phyloP scores from a whole-genome alignment of 169 alveolate genomes.

The Cryptosporidium bovis region DNA sequence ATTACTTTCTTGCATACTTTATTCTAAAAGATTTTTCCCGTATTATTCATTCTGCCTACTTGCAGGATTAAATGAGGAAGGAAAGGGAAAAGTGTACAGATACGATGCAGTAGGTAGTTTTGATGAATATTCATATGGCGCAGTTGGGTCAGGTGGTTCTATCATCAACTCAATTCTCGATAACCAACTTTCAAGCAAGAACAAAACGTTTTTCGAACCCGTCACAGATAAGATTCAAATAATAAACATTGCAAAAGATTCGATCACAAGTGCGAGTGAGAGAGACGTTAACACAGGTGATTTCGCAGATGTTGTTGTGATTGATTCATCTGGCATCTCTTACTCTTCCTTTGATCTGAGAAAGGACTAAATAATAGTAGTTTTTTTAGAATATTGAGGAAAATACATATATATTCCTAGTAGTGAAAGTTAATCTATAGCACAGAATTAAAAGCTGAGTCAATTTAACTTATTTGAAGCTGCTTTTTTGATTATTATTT shows the following conservation, averaged over 20 bases:
- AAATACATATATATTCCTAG: too few species aligned
- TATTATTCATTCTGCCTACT: constrained; percentile 91
- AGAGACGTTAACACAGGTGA: constrained; percentile 95
- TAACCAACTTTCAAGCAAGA: constrained; percentile 75
- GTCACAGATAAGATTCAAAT: constrained; percentile 79
- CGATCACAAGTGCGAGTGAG: constrained; percentile 91
- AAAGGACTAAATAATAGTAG: constrained; percentile 45
- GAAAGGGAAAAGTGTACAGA: constrained; percentile 89
- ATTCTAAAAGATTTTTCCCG: constrained; percentile 93
- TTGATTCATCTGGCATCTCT: constrained; percentile 78
- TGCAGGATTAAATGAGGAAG: constrained; percentile 88
- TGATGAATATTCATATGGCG: constrained; percentile 87
- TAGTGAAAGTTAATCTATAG: too few species aligned
- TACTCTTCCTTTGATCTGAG: constrained; percentile 71
- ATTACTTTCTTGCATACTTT: constrained; percentile 89
- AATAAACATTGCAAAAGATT: constrained; percentile 89
- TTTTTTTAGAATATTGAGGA: too few species aligned
- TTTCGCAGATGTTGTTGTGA: constrained; percentile 81
- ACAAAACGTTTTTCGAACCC: constrained; percentile 42
- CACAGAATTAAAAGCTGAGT: too few species aligned
- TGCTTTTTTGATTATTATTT: too few species aligned
- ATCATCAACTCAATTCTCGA: constrained; percentile 91
- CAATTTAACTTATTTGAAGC: too few species aligned
- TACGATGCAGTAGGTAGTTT: constrained; percentile 94
- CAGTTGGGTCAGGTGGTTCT: constrained; percentile 91